Conservation (phyloP, 768 basidiomycete genomes). For the Tylopilus cervinicoccineus region DNA sequence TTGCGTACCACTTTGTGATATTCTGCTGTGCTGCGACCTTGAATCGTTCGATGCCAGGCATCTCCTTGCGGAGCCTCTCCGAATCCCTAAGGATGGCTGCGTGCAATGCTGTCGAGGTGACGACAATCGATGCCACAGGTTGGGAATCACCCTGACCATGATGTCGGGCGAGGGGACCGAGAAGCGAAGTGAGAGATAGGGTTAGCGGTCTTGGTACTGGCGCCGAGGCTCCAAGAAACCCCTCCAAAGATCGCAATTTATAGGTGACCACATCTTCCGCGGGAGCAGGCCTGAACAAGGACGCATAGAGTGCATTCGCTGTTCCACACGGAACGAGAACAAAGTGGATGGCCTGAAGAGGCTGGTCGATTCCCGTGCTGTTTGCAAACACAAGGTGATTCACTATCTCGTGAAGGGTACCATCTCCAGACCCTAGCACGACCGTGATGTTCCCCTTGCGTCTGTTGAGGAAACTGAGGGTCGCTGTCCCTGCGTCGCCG, state of each 20-base stretch:
- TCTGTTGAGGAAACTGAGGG: slow-evolving; percentile 38
- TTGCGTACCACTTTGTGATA: slow-evolving; percentile 65
- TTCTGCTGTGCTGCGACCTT: slow-evolving; percentile 81
- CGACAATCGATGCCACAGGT: slow-evolving; percentile 63
- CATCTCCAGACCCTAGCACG: slow-evolving; percentile 81
- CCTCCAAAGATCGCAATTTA: slow-evolving; percentile 53
- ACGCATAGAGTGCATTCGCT: slow-evolving; percentile 88
- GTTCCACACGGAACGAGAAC: slow-evolving; percentile 75
- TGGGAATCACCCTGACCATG: slow-evolving; percentile 12
- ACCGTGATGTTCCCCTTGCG: slow-evolving; percentile 38
- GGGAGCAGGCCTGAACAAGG: slow-evolving; percentile 57
- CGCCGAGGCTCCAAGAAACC: slow-evolving; percentile 40
- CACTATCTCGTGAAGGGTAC: slow-evolving; percentile 87
- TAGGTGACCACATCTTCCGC: slow-evolving; percentile 32
- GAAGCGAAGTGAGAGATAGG: slow-evolving; percentile 50
- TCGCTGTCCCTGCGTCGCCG: slow-evolving; percentile 52
- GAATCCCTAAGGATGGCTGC: slow-evolving; percentile 82
- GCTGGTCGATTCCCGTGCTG: slow-evolving; percentile 16
- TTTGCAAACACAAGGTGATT: slow-evolving; percentile 43
- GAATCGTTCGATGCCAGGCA: slow-evolving; percentile 83
- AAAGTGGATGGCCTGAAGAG: slow-evolving; percentile 33
- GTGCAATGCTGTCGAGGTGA: slow-evolving; percentile 82
- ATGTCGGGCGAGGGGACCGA: slow-evolving; percentile 27
- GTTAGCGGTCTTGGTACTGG: slow-evolving; percentile 44
- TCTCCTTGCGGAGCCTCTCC: slow-evolving; percentile 60